Evolutionary conservation across 192 early-diverging fungal species (phyloP).

Genomic region (Umbelopsis sp.): DNA sequence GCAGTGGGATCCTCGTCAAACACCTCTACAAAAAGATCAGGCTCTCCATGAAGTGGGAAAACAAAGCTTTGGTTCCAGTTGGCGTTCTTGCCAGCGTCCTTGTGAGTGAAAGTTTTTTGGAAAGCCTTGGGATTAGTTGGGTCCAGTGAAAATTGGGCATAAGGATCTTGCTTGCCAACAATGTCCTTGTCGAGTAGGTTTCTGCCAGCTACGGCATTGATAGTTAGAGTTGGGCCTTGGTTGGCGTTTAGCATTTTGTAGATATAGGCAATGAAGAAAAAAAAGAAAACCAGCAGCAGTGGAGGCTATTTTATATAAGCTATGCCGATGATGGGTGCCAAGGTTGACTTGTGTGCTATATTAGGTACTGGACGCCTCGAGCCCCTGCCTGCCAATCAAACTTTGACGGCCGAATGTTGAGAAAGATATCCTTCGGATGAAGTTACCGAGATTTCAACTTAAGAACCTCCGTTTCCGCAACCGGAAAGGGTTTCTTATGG

Average conservation of each 20-base stretch:
- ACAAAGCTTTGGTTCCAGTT: conserved; percentile 56
- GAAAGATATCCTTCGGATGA: too few relatives aligned
- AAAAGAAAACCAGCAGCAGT: too few relatives aligned
- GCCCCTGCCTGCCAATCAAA: too few relatives aligned
- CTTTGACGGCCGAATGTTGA: too few relatives aligned
- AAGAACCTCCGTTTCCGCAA: too few relatives aligned
- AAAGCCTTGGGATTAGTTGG: conserved; percentile 45
- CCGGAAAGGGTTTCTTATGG: too few relatives aligned
- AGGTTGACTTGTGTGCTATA: too few relatives aligned
- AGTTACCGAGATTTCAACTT: too few relatives aligned
- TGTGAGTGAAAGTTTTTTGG: conserved; percentile 52
- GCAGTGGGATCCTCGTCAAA: conserved; percentile 48
- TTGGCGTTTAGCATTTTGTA: conserved; percentile 8
- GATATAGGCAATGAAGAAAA: too few relatives aligned
- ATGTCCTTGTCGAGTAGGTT: conserved; percentile 42
- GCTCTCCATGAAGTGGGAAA: conserved; percentile 43
- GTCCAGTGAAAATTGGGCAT: conserved; percentile 49
- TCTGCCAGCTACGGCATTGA: conserved; percentile 37
- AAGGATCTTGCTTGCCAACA: conserved; percentile 57
- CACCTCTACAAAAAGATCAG: conserved; percentile 50
- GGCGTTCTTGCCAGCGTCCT: conserved; percentile 51
- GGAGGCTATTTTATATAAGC: too few relatives aligned
- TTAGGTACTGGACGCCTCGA: too few relatives aligned
- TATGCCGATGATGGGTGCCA: too few relatives aligned
- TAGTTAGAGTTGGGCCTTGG: conserved; percentile 37